Conservation (phyloP, 352 stramenopile species). For the Globisporangium uncinulatum region DNA sequence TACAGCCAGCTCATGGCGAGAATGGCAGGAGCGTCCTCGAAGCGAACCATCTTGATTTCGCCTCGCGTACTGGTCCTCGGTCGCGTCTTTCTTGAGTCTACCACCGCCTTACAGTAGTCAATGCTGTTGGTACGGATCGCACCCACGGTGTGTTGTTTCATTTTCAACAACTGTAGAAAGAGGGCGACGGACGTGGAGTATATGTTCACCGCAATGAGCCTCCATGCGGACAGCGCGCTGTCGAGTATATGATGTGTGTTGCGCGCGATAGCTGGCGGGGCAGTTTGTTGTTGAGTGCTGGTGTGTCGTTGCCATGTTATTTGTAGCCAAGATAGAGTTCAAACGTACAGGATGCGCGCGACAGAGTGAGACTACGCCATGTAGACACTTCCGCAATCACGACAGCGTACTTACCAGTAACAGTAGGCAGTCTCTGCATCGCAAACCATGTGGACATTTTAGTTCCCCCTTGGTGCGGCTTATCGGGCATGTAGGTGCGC, state of each 20-base stretch:
- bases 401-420: not conserved
- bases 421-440: not conserved
- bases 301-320: too few species aligned
- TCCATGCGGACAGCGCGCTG: too few species aligned
- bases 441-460: not conserved
- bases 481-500: not conserved
- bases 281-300: too few species aligned
- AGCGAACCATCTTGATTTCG: not conserved
- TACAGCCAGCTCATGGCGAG: not conserved
- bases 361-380: not conserved
- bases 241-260: too few species aligned
- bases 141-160: not conserved
- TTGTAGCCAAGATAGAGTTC: too few species aligned
- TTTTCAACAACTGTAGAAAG: not conserved
- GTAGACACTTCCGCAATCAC: too few species aligned
- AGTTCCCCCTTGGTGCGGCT: not conserved
- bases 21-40: not conserved
- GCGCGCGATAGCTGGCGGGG: too few species aligned
- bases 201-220: too few species aligned
- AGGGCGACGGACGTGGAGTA: not conserved
- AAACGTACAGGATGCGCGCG: too few species aligned
- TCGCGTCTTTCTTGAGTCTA: not conserved
- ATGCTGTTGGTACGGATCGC: not conserved
- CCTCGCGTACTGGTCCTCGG: not conserved
- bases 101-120: not conserved